Evolutionary conservation across 305 asterid species (phyloP), one percentile per base, ranked within the genome.

Genomic region (Plantago rigida): DNA sequence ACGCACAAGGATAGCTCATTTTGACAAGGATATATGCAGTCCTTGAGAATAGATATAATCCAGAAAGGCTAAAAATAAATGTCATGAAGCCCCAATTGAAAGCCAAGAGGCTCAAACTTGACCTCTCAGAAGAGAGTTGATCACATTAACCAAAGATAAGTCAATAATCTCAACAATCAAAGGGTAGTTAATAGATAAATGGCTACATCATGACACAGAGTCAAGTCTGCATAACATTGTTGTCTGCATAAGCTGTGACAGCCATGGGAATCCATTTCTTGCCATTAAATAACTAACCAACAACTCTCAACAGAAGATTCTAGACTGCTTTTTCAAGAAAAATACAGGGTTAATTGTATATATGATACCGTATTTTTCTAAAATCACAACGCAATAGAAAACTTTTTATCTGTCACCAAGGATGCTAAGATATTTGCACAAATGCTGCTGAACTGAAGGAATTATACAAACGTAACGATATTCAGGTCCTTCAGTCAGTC

Each of bases 231-330:
- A 22, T 42, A 74, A 44, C 59, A 56, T 53, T 58, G 17, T 44
- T 70, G 73, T 63, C 69, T 69, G 56, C 51, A 34, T 44, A 65
- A 13, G 51, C 44, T 15, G 63, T 56, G 75, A 61, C 69, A 73
- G 11, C 56, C 51, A 44, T 44, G 24, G 64, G 53, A 59, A 45
- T 45, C 64, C 52, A 45, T 59, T 15, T 13, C 13, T 5, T 59
- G 58, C 6, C 56, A 63, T 11, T 64, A 58, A 46, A 3, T 34
- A 29, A 29, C 34, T 4, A 17, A 29, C 34, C 5, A 29, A 0
- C 60, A 31, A 55, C 14, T 11, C 19, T 22, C 8, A 69, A 13
- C 60, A 64, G 53, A 69, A 56, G 74, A 73, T 73, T 73, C 78
- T 69, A 56, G 57, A 65, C 62, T 63, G 56, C 46, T 45, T 13